phyloP scores from a whole-genome alignment of 495 filamentous ascomycete species.

The Collariella sp. region DNA sequence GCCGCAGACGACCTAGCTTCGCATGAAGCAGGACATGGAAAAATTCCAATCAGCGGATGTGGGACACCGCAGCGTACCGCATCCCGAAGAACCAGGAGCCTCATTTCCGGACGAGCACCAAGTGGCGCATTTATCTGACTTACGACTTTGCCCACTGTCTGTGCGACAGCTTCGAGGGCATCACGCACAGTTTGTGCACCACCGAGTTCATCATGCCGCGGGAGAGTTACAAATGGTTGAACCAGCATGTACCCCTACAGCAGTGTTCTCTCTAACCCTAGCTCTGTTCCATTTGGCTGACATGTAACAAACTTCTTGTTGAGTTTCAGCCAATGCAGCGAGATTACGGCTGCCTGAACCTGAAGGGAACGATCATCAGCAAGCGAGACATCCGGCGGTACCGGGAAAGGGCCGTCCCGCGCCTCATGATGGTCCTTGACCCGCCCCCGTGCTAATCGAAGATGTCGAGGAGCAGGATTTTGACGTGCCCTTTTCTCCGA shows the following conservation, averaged over 20 bases:
- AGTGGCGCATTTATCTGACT: not conserved
- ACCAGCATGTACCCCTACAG: constrained; percentile 20
- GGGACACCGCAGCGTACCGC: constrained; percentile 86
- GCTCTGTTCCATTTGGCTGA: no score
- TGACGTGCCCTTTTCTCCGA: constrained; percentile 61
- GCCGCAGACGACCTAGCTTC: constrained; percentile 68
- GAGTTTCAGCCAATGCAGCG: constrained; percentile 72
- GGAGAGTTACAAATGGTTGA: constrained; percentile 77
- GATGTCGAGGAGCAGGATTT: constrained; percentile 58
- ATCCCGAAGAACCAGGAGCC: constrained; percentile 56
- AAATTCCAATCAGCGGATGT: constrained; percentile 68
- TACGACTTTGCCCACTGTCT: constrained; percentile 73
- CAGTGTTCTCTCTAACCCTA: no score
- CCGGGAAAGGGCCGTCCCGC: constrained; percentile 71
- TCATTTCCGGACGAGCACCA: constrained; percentile 75
- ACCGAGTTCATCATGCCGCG: constrained; percentile 77
- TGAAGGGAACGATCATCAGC: constrained; percentile 61
- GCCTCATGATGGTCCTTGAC: constrained; percentile 76
- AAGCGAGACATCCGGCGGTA: constrained; percentile 68
- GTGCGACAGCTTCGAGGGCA: constrained; percentile 78
- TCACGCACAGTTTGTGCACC: constrained; percentile 88
- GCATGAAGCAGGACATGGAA: constrained; percentile 77
- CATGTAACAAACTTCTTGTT: constrained; percentile 43
- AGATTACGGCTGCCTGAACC: constrained; percentile 59
- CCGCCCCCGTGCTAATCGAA: constrained; percentile 63